These are phyloP conservation scores for Botryotinia calthae DNA, from an alignment of 2,329 filamentous ascomycete genomes.

Conservation along the genomic window DNA sequence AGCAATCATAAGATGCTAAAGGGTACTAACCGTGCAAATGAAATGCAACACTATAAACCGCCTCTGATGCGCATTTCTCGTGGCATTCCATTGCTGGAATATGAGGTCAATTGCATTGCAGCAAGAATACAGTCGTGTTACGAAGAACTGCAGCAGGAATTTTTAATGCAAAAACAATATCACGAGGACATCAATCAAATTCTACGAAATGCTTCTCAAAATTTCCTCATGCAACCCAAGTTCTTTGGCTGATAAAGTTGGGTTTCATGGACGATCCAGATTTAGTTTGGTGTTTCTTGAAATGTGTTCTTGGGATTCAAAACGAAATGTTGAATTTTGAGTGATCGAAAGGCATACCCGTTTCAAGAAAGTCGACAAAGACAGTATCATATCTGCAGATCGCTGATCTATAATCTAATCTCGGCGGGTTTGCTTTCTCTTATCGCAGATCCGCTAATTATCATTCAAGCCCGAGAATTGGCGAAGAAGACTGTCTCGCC, in stretches of 20 bases:
- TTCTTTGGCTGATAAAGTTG: constrained; percentile 8
- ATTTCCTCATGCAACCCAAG: constrained; percentile 1
- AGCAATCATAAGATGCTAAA: constrained; percentile 13
- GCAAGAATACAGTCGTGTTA: constrained; percentile 15
- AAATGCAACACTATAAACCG: constrained; percentile 7
- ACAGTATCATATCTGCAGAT: constrained; percentile 13
- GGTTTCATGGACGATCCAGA: constrained; percentile 5
- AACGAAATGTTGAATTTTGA: not conserved
- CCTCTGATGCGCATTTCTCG: constrained; percentile 16
- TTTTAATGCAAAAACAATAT: constrained; percentile 16
- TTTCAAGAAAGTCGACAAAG: not conserved
- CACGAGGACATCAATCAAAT: constrained; percentile 17
- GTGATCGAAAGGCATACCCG: not conserved
- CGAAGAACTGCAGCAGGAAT: constrained; percentile 16
- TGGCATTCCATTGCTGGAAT: constrained; percentile 20
- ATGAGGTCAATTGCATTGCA: constrained; percentile 16
- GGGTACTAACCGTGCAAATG: constrained; percentile 16
- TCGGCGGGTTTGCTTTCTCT: not conserved
- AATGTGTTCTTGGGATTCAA: not conserved
- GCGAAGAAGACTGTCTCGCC: not conserved
- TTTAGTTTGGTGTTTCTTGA: constrained; percentile 1
- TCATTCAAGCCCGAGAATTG: not conserved
- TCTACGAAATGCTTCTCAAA: constrained; percentile 10
- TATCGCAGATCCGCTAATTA: not conserved
- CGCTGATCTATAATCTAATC: constrained; percentile 1